Conservation (phyloP, 306 rosid species). For the Styphnolobium japonicum region DNA sequence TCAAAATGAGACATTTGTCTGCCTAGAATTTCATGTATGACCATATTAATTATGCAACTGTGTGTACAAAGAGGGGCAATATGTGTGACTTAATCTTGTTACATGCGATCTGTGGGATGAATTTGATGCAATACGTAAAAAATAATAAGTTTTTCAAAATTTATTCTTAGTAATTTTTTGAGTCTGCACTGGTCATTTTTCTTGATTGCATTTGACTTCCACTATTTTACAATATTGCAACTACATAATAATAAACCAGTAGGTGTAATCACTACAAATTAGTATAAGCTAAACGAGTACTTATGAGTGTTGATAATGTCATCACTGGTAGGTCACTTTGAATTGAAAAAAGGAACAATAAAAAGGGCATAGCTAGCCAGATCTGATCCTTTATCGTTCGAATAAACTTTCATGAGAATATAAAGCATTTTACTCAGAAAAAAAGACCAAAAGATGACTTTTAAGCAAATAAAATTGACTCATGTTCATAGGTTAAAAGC, state of each 20-base stretch:
- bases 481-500: slow-evolving; percentile 1
- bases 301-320: not conserved
- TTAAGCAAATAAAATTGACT: slow-evolving; percentile 7
- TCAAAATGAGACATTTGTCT: no score
- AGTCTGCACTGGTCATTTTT: no score
- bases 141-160: no score
- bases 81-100: no score
- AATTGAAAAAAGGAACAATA: not conserved
- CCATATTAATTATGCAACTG: no score
- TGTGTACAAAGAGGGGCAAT: no score
- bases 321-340: not conserved
- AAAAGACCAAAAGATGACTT: slow-evolving; percentile 10
- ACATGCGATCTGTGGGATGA: no score
- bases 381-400: not conserved
- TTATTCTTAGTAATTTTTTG: no score
- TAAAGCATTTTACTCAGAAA: not conserved
- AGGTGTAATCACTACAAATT: not conserved
- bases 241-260: not conserved
- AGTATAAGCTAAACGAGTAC: not conserved
- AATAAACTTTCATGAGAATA: slow-evolving; percentile 12
- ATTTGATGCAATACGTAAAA: no score
- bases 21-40: no score
- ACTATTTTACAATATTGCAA: no score
- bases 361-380: not conserved
- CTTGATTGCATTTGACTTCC: no score